These are phyloP conservation scores for Thalassia testudinum DNA, from an alignment of 116 monocot genomes.

Conservation along the genomic window DNA sequence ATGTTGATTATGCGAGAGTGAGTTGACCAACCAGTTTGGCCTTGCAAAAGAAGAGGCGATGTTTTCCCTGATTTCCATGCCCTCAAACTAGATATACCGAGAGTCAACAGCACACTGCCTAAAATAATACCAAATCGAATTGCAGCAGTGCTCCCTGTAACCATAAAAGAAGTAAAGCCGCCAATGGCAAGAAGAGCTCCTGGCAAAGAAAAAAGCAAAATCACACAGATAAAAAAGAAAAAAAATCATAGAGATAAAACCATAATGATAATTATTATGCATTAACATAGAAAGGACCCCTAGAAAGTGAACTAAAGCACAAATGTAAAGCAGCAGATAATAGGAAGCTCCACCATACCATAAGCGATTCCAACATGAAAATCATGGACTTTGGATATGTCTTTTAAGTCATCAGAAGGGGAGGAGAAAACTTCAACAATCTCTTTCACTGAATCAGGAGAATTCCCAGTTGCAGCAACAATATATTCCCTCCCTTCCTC, in stretches of 20 bases:
- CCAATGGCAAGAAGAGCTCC: constrained; percentile 60
- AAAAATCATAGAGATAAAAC: no score
- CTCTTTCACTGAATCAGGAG: constrained; percentile 70
- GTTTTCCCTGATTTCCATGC: constrained; percentile 52
- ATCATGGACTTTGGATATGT: constrained; percentile 32
- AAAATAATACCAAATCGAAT: constrained; percentile 90
- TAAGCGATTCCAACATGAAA: constrained; percentile 80
- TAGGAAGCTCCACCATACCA: constrained; percentile 27
- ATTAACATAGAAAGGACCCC: no score
- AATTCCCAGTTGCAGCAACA: constrained; percentile 25
- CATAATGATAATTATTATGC: no score
- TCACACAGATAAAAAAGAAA: background rate
- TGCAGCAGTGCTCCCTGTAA: constrained; percentile 69
- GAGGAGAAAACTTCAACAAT: constrained; percentile 41
- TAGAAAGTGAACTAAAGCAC: background rate
- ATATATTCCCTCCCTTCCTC: constrained; percentile 66
- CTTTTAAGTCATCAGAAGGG: constrained; percentile 25
- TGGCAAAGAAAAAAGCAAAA: constrained; percentile 3
- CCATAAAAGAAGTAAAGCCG: constrained; percentile 91
- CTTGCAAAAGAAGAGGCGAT: constrained; percentile 42
- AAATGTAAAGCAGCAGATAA: background rate
- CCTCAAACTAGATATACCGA: constrained; percentile 61
- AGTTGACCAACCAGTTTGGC: constrained; percentile 64
- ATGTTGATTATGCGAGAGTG: no score
- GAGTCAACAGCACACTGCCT: constrained; percentile 50